phyloP scores from a whole-genome alignment of 148 eudicot species.

The Vaccinium corymbosum region DNA sequence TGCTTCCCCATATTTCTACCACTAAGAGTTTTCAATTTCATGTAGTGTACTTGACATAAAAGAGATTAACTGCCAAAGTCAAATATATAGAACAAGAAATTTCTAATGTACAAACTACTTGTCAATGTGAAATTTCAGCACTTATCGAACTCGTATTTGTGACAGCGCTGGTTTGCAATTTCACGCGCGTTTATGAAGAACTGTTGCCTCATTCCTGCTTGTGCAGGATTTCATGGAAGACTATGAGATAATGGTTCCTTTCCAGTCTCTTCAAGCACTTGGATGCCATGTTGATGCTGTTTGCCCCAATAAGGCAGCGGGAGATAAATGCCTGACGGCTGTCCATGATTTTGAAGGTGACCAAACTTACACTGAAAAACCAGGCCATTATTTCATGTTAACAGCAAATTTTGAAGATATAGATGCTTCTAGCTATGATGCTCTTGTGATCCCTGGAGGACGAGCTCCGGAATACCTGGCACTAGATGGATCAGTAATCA shows the following conservation, averaged over 20 bases:
- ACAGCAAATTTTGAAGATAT: slow-evolving; percentile 65
- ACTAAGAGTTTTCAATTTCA: background rate
- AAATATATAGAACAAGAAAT: background rate
- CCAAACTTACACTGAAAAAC: slow-evolving; percentile 95
- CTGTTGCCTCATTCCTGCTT: slow-evolving; percentile 2
- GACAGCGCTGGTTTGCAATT: background rate
- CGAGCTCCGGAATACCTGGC: slow-evolving; percentile 99
- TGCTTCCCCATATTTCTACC: background rate
- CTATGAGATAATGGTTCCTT: slow-evolving; percentile 93
- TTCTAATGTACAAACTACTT: background rate
- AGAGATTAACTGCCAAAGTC: background rate
- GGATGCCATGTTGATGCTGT: slow-evolving; percentile 96
- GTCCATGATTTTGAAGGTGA: slow-evolving; percentile 99
- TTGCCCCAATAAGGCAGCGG: slow-evolving; percentile 78
- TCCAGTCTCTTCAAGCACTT: slow-evolving; percentile 89
- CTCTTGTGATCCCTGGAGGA: slow-evolving; percentile 96
- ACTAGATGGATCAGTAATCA: slow-evolving; percentile 64
- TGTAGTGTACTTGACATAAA: background rate
- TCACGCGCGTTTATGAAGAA: background rate
- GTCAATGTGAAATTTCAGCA: background rate
- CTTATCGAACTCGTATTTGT: background rate
- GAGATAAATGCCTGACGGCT: slow-evolving; percentile 80
- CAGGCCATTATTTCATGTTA: slow-evolving; percentile 76
- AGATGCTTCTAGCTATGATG: slow-evolving; percentile 76
- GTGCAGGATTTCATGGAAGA: slow-evolving; percentile 95